Percentiles rank a stretch among this genome's conserved stretches.
These are phyloP conservation scores for Pachysolen tannophilus DNA, from an alignment of 805 yeast genomes.

Conservation along the genomic window DNA sequence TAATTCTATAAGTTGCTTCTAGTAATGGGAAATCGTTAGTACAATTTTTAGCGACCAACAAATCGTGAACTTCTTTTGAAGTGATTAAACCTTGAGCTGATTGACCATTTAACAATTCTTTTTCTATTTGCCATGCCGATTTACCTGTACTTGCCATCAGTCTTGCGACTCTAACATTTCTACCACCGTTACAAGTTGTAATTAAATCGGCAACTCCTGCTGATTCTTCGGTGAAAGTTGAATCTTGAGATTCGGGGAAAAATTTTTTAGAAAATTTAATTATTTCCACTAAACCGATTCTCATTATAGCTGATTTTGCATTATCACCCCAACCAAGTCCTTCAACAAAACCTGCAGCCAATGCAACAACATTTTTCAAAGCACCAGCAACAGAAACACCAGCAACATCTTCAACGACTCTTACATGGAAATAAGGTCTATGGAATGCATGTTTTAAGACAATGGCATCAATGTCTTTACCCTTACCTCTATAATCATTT, in stretches of 20 bases:
- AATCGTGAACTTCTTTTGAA: constrained; percentile 83
- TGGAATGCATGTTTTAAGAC: constrained; percentile 83
- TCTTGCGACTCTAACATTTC: constrained; percentile 88
- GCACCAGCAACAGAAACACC: constrained; percentile 98
- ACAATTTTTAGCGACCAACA: constrained; percentile 46
- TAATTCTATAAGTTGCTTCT: constrained; percentile 73
- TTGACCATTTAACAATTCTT: constrained; percentile 85
- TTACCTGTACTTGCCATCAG: constrained; percentile 77
- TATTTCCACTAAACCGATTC: constrained; percentile 89
- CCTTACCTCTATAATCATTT: constrained; percentile 55
- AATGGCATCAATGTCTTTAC: constrained; percentile 62
- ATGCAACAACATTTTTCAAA: constrained; percentile 89
- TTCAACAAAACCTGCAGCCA: constrained; percentile 95
- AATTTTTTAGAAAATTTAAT: constrained; percentile 77
- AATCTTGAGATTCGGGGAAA: constrained; percentile 65
- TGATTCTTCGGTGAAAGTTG: constrained; percentile 86
- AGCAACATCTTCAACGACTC: constrained; percentile 85
- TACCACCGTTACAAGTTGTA: constrained; percentile 96
- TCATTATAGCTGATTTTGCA: constrained; percentile 95
- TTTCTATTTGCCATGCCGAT: constrained; percentile 75
- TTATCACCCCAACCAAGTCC: constrained; percentile 99
- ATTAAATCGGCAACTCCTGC: constrained; percentile 98
- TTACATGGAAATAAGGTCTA: constrained; percentile 96
- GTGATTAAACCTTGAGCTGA: constrained; percentile 95
- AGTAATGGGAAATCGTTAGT: constrained; percentile 74